Evolutionary conservation across 2,329 filamentous ascomycete species (phyloP), one percentile per base, ranked within the genome.

Genomic region (Didymella exigua): DNA sequence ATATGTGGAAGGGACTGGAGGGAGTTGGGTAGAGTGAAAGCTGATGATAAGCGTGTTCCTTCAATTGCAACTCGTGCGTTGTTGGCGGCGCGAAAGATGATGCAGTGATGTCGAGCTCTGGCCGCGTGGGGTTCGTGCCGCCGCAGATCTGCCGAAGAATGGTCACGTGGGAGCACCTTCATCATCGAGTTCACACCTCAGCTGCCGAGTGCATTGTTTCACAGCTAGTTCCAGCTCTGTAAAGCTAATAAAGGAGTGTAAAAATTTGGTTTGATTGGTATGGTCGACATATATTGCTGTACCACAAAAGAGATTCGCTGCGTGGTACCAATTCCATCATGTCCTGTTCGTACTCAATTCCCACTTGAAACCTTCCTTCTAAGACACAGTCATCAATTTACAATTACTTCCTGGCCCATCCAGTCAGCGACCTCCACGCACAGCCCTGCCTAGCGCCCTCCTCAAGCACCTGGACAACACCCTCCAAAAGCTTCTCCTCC

Each of bases 371-470:
- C 66, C 63, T 64, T 60, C 54, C 60, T 59, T 55, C 56, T 29
- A 16, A 30, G 29, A 31, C 33, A 41, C 34, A 49, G 27, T 41
- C 44, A 49, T 40, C 49, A 24, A 50, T 59, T 29, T 58, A 48
- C 49, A 43, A 64, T 63, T 61, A 70, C 68, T 77, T 77, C 62
- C 68, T 72, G 23, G 75, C 74, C 69, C 70, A 76, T 13, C 86
- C 86, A 58, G 79, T 83, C 66, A 88, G 69, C 55, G 81, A 84
- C 64, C 82, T 83, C 83, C 84, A 87, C 6, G 81, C 84, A 38
- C 82, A 81, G 4, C 81, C 81, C 29, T 78, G 78, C 65, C 80
- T 81, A n/a, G 83, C 79, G 9, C 83, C 83, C 65, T 87, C 85
- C 60, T 86, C 83, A 54, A 88, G 77, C 19, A 85, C 79, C 58